Conservation (phyloP, 2,329 filamentous ascomycete species). For the Neophaeococcomyces mojaviensis region DNA sequence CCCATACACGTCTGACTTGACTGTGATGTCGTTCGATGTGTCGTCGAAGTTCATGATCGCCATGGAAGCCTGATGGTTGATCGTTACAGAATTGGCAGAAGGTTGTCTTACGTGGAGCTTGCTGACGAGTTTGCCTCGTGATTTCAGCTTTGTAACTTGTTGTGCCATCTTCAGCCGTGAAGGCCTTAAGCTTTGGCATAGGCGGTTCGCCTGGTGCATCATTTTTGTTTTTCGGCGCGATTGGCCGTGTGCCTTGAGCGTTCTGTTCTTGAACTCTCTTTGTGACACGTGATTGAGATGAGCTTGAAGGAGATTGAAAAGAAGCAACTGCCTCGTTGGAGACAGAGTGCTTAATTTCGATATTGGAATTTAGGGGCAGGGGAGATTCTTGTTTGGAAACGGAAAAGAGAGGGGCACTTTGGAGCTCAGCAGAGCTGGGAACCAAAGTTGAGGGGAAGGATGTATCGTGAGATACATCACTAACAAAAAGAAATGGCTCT, state of each 20-base stretch:
- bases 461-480: constrained; percentile 25
- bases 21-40: constrained; percentile 63
- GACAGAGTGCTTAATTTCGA: constrained; percentile 45
- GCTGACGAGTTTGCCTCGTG: constrained; percentile 50
- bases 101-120: constrained; percentile 54
- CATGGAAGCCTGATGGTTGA: constrained; percentile 71
- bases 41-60: constrained; percentile 71
- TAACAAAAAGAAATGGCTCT: constrained; percentile 12
- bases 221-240: constrained; percentile 13
- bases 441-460: constrained; percentile 20
- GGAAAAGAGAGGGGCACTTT: constrained; percentile 29
- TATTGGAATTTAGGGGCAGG: constrained; percentile 31
- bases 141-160: constrained; percentile 49
- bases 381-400: constrained; percentile 27
- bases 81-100: constrained; percentile 64
- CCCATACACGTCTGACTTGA: constrained; percentile 51
- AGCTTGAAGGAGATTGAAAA: constrained; percentile 26
- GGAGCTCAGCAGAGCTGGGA: constrained; percentile 18
- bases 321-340: constrained; percentile 42
- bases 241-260: constrained; percentile 9
- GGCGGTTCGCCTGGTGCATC: constrained; percentile 22
- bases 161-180: constrained; percentile 46
- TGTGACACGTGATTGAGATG: constrained; percentile 30
- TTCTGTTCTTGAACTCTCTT: constrained; percentile 14
- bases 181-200: constrained; percentile 44